These are phyloP conservation scores for Skeletonema costatum DNA, from an alignment of 108 stramenopile species.

Conservation along the genomic window DNA sequence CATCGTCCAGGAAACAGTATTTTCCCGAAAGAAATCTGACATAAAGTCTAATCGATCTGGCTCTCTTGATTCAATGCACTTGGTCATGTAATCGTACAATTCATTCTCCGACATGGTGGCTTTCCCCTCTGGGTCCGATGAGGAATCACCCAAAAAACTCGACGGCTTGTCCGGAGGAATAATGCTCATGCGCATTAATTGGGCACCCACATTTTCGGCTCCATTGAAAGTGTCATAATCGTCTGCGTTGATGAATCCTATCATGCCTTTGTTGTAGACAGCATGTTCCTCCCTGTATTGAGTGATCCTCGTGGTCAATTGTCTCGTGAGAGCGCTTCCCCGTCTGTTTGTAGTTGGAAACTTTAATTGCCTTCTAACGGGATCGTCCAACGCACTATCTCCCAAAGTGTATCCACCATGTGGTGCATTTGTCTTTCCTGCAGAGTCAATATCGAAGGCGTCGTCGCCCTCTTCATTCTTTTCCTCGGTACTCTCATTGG, in stretches of 20 bases:
- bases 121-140: slow-evolving; percentile 15
- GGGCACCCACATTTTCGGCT: slow-evolving; percentile 41
- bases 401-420: background rate
- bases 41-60: slow-evolving; percentile 54
- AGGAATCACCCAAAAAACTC: background rate
- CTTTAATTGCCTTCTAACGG: background rate
- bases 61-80: slow-evolving; percentile 57
- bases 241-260: slow-evolving; percentile 12
- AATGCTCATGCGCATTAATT: slow-evolving; percentile 17
- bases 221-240: slow-evolving; percentile 43
- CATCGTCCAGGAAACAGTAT: slow-evolving; percentile 55
- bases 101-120: slow-evolving; percentile 47
- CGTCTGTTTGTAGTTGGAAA: background rate
- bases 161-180: background rate
- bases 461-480: background rate
- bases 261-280: slow-evolving; percentile 31
- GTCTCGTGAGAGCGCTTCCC: slow-evolving; percentile 13
- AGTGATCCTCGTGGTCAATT: slow-evolving; percentile 23
- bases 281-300: slow-evolving; percentile 36
- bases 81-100: slow-evolving; percentile 55
- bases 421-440: background rate
- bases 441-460: background rate
- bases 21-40: slow-evolving; percentile 60
- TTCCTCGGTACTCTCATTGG: background rate
- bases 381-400: background rate